Evolutionary conservation across 306 rosid species (phyloP).

Genomic region (Castanea crenata): DNA sequence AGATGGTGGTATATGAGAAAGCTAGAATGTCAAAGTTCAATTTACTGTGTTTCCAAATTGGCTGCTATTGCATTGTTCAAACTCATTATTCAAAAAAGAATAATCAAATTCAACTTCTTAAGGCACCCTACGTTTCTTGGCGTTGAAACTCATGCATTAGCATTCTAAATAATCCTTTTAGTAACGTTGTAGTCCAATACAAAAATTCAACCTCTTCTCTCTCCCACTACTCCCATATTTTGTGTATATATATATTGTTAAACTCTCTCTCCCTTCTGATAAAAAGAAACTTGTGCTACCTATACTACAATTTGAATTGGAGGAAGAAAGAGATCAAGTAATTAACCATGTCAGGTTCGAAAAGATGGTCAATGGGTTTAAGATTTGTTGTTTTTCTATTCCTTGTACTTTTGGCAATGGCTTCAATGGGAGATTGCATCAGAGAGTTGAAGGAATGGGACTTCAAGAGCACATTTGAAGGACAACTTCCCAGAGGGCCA

Average conservation of each 20-base stretch:
- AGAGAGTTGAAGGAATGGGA: slow-evolving; percentile 19
- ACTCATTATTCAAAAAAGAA: slow-evolving; percentile 24
- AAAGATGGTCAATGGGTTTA: slow-evolving; percentile 10
- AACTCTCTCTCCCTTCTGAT: slow-evolving; percentile 7
- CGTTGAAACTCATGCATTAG: slow-evolving; percentile 16
- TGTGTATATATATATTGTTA: slow-evolving; percentile 5
- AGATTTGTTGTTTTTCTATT: slow-evolving; percentile 15
- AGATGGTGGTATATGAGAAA: not conserved
- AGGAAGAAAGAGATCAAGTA: slow-evolving; percentile 2
- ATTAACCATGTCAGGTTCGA: slow-evolving; percentile 28
- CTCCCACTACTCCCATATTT: not conserved
- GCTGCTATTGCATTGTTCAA: slow-evolving; percentile 27
- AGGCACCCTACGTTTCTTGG: slow-evolving; percentile 5
- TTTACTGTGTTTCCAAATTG: slow-evolving; percentile 14
- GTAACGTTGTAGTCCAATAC: not conserved
- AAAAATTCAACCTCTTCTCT: slow-evolving; percentile 12
- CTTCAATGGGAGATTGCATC: slow-evolving; percentile 33
- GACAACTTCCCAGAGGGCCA: slow-evolving; percentile 55
- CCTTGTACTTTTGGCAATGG: slow-evolving; percentile 28
- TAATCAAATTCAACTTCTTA: slow-evolving; percentile 7
- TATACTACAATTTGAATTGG: not conserved
- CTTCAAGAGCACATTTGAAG: slow-evolving; percentile 31
- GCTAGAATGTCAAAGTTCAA: slow-evolving; percentile 10
- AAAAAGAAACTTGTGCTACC: not conserved
- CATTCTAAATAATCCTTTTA: not conserved